phyloP scores from a whole-genome alignment of 2,329 filamentous ascomycete species.

The Botrytis hyacinthi region DNA sequence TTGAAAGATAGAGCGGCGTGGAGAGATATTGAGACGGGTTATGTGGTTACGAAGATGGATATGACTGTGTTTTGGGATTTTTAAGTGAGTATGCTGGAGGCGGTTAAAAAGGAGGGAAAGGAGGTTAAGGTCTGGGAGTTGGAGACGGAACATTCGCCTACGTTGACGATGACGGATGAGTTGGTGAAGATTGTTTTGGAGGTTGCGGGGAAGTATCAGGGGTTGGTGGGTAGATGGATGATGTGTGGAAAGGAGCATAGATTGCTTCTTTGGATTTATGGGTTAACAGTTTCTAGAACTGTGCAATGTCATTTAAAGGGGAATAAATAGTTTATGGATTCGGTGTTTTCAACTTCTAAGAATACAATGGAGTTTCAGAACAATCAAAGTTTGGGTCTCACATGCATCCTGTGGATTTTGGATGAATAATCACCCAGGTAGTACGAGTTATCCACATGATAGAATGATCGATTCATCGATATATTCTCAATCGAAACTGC shows the following conservation, averaged over 20 bases:
- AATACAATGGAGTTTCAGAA: background rate
- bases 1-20: background rate
- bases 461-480: background rate
- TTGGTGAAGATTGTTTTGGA: background rate
- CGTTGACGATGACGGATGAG: background rate
- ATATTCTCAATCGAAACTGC: background rate
- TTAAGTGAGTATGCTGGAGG: background rate
- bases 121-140: background rate
- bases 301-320: no score
- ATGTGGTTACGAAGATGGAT: background rate
- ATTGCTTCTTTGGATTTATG: no score
- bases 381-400: no score
- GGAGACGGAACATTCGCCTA: background rate
- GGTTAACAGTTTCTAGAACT: no score
- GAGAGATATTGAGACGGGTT: background rate
- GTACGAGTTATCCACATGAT: background rate
- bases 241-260: no score
- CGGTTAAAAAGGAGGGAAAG: background rate
- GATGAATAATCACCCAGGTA: no score
- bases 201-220: background rate
- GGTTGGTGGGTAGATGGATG: background rate
- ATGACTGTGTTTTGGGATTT: background rate
- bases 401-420: no score
- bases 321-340: background rate
- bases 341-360: rapidly evolving